Percentiles rank a stretch among this genome's conserved stretches.
These are phyloP conservation scores for Passiflora organensis DNA, from an alignment of 345 rosid genomes.

Conservation along the genomic window DNA sequence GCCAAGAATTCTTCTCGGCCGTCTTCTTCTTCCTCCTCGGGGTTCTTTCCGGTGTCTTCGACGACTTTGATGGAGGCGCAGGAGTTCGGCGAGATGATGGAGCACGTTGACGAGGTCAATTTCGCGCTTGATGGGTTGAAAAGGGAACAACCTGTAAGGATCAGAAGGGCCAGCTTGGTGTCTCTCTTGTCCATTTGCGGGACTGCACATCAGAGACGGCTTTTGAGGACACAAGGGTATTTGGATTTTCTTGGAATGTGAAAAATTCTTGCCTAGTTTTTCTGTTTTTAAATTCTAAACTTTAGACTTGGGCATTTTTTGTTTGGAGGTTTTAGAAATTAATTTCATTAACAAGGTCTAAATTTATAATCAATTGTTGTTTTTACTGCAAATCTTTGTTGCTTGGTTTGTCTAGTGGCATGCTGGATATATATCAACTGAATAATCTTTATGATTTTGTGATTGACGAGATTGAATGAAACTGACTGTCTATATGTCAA, in stretches of 20 bases:
- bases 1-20: not conserved
- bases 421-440: too few relatives aligned
- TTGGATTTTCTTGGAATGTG: constrained; percentile 7
- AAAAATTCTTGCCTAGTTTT: not conserved
- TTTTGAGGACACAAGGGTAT: constrained; percentile 71
- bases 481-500: too few relatives aligned
- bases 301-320: too few relatives aligned
- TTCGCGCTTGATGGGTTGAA: constrained; percentile 88
- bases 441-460: too few relatives aligned
- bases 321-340: too few relatives aligned
- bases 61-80: constrained; percentile 93
- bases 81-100: constrained; percentile 99
- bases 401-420: too few relatives aligned
- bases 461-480: too few relatives aligned
- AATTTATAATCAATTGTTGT: too few relatives aligned
- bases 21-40: constrained; percentile 13
- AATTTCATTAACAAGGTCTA: too few relatives aligned
- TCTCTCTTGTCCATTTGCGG: constrained; percentile 74
- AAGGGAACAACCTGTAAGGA: constrained; percentile 74
- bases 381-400: too few relatives aligned
- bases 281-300: not conserved
- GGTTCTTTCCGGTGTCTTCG: constrained; percentile 29
- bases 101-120: constrained; percentile 92
- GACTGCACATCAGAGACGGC: constrained; percentile 68
- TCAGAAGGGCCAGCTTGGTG: constrained; percentile 70